Conservation (phyloP, 306 rosid species). For the apple (Malus domestica) region DNA sequence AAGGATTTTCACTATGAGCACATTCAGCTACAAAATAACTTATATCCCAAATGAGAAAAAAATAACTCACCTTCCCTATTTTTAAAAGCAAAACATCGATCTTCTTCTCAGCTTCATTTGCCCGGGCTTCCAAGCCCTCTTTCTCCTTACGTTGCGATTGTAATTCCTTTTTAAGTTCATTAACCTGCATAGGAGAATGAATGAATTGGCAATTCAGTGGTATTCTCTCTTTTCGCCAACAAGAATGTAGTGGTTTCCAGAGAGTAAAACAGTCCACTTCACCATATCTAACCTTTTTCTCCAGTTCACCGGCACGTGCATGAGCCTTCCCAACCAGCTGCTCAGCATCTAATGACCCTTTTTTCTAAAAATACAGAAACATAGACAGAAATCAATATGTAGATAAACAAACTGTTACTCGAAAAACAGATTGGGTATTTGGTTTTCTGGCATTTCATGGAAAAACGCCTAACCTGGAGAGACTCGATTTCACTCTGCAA, state of each 20-base stretch:
- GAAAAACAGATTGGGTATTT: background rate
- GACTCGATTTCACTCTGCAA: constrained; percentile 59
- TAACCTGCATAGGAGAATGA: constrained; percentile 44
- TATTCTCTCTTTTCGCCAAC: background rate
- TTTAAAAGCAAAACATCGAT: constrained; percentile 46
- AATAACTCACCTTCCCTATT: constrained; percentile 51
- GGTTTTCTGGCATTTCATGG: background rate
- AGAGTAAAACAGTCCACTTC: background rate
- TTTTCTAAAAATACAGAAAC: constrained; percentile 38
- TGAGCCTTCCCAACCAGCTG: constrained; percentile 73
- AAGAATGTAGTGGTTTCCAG: constrained; percentile 1
- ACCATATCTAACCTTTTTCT: constrained; percentile 56
- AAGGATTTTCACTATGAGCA: background rate
- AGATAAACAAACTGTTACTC: background rate
- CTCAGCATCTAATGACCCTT: constrained; percentile 48
- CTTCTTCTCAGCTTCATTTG: constrained; percentile 52
- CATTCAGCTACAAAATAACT: background rate
- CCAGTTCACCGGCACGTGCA: constrained; percentile 83
- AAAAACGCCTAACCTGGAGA: constrained; percentile 59
- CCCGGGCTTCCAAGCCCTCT: constrained; percentile 50
- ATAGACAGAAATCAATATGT: background rate
- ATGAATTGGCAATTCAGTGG: background rate
- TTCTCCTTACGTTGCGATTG: constrained; percentile 51
- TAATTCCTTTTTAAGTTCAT: constrained; percentile 46
- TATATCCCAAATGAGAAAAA: background rate